These are phyloP conservation scores for Luffa acutangula DNA, from an alignment of 306 rosid species.

Conservation along the genomic window DNA sequence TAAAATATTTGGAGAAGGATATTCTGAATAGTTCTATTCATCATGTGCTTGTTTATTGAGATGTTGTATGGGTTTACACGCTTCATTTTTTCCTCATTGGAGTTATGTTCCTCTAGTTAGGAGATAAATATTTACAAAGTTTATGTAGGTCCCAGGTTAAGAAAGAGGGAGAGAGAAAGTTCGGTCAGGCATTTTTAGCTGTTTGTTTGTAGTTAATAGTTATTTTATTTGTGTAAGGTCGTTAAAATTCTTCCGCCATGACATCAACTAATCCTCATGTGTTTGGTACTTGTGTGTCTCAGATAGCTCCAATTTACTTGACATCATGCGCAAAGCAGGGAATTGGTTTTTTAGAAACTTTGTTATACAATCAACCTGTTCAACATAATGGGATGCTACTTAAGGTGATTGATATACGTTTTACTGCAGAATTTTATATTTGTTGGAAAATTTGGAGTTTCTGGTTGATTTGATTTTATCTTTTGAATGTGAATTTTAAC, in stretches of 20 bases:
- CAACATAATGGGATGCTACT: slow-evolving; percentile 56
- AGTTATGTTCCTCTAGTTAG: neutral
- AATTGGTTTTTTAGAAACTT: slow-evolving; percentile 68
- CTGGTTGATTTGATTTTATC: slow-evolving; percentile 4
- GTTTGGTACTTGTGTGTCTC: slow-evolving; percentile 22
- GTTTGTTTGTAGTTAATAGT: neutral
- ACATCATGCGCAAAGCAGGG: slow-evolving; percentile 94
- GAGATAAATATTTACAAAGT: neutral
- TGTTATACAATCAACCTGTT: slow-evolving; percentile 64
- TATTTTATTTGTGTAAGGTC: neutral
- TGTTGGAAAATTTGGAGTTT: slow-evolving; percentile 6
- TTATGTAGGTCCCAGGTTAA: neutral
- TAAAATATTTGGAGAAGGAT: neutral
- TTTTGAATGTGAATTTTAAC: slow-evolving; percentile 11
- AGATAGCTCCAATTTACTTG: slow-evolving; percentile 96
- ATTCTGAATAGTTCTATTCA: neutral
- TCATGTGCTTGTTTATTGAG: neutral
- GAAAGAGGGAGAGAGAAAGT: neutral
- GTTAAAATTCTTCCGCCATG: neutral
- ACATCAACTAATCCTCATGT: slow-evolving; percentile 15
- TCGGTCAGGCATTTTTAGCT: neutral
- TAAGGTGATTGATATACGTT: slow-evolving; percentile 42
- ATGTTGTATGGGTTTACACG: neutral
- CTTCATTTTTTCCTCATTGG: neutral
- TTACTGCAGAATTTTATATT: slow-evolving; percentile 4